Percentiles rank a stretch among this genome's conserved stretches.
These are phyloP conservation scores for Stropharia rugosoannulata DNA, from an alignment of 768 basidiomycete genomes.

Conservation along the genomic window DNA sequence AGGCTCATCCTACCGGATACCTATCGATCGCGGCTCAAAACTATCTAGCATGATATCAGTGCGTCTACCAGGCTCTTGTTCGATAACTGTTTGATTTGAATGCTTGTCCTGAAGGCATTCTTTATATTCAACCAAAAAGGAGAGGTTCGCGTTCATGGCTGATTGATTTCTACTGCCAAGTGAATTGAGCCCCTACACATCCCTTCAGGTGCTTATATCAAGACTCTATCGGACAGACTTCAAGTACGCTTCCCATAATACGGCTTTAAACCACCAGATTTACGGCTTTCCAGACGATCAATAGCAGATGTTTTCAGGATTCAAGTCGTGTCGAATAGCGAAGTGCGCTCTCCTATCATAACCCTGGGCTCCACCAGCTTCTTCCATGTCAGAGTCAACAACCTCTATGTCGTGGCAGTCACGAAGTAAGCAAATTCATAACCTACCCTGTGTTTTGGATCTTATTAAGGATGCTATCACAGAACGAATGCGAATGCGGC, in stretches of 20 bases:
- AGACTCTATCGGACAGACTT: constrained; percentile 95
- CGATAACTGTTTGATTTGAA: background rate
- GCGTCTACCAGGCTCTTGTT: background rate
- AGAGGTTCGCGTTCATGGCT: constrained; percentile 60
- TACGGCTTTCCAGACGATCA: constrained; percentile 63
- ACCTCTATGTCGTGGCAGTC: constrained; percentile 92
- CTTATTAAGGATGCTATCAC: background rate
- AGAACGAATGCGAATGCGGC: constrained; percentile 98
- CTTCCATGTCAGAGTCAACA: constrained; percentile 96
- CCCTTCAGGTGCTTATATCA: constrained; percentile 85
- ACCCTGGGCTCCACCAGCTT: constrained; percentile 98
- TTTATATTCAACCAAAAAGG: constrained; percentile 99
- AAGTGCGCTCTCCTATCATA: constrained; percentile 95
- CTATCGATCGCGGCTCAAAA: no score
- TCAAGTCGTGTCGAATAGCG: constrained; percentile 97
- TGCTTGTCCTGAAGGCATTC: constrained; percentile 71
- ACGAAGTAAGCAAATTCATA: constrained; percentile 81
- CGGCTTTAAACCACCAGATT: constrained; percentile 5
- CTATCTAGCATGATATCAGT: constrained; percentile 22
- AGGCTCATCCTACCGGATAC: background rate
- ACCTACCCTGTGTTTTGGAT: background rate
- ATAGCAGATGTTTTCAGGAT: constrained; percentile 98
- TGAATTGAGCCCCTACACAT: background rate
- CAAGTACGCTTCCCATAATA: constrained; percentile 59
- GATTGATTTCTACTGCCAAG: background rate